These are phyloP conservation scores for Bigelowiella natans DNA, from an alignment of 78 protist genomes.

Conservation along the genomic window DNA sequence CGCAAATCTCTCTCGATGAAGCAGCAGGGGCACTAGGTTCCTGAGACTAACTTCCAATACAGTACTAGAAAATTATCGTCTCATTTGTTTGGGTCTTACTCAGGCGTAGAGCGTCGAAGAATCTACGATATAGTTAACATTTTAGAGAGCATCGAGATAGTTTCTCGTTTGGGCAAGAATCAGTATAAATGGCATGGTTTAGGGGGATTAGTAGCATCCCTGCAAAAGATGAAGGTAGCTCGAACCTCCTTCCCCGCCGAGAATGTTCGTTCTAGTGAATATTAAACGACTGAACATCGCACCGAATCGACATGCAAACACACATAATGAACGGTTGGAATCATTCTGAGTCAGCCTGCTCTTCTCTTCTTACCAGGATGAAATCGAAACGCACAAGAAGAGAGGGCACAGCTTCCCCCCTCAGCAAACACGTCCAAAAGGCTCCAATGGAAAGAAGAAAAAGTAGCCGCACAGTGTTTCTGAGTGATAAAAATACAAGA, in stretches of 20 bases:
- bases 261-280: too few relatives aligned
- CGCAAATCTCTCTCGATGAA: background rate
- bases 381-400: too few relatives aligned
- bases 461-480: too few relatives aligned
- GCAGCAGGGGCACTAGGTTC: background rate
- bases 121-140: slow-evolving; percentile 31
- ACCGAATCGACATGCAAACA: too few relatives aligned
- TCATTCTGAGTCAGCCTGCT: too few relatives aligned
- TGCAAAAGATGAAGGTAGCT: background rate
- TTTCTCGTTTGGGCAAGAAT: slow-evolving; percentile 5
- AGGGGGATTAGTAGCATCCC: background rate
- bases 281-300: too few relatives aligned
- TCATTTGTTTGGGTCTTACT: background rate
- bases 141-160: slow-evolving; percentile 20
- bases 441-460: too few relatives aligned
- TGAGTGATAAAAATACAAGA: too few relatives aligned
- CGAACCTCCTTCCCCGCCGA: background rate
- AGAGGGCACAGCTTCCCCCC: too few relatives aligned
- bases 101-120: slow-evolving; percentile 18
- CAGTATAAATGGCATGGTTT: slow-evolving; percentile 16
- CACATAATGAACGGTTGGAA: too few relatives aligned
- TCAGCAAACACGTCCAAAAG: too few relatives aligned
- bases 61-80: background rate
- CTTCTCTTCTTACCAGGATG: too few relatives aligned
- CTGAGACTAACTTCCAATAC: background rate